A percentile compares a stretch with the other conserved stretches of the same genome.
Conservation (phyloP, 2,329 filamentous ascomycete genomes). For the Tolypocladium inflatum region DNA sequence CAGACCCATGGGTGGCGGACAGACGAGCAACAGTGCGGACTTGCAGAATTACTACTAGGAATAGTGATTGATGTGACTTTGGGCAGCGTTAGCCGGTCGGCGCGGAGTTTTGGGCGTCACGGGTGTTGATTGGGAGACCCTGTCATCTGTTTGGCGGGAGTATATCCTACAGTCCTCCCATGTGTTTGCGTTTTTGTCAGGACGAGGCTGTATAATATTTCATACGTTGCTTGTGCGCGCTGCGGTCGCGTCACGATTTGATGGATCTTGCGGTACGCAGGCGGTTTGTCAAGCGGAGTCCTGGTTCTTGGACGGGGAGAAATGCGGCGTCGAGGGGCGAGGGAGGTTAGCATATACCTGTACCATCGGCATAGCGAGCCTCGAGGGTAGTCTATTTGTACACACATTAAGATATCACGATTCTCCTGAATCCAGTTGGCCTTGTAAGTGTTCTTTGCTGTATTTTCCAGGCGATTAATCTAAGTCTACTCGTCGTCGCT, state of each 20-base stretch:
- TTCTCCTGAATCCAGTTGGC: neutral
- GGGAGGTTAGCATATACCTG: too few relatives aligned
- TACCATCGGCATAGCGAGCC: neutral
- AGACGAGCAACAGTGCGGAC: slow-evolving; percentile 17
- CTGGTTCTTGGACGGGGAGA: neutral
- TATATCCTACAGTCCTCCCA: neutral
- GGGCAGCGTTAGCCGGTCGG: neutral
- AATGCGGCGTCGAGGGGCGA: neutral
- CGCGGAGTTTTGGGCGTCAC: neutral
- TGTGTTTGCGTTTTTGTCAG: neutral
- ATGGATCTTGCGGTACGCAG: neutral
- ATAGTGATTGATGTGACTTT: neutral
- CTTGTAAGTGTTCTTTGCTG: neutral
- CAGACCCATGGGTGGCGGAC: slow-evolving; percentile 15
- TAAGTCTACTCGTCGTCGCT: slow-evolving; percentile 1
- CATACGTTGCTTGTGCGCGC: neutral
- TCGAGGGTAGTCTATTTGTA: neutral
- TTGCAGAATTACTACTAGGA: slow-evolving; percentile 31
- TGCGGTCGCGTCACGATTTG: neutral
- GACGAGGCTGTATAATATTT: neutral
- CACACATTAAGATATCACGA: neutral
- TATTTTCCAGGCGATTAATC: neutral
- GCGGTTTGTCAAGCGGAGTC: neutral
- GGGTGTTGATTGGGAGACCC: neutral
- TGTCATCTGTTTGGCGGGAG: neutral